Evolutionary conservation across 2,329 filamentous ascomycete genomes (phyloP).

Genomic region (Colletotrichum karsti): DNA sequence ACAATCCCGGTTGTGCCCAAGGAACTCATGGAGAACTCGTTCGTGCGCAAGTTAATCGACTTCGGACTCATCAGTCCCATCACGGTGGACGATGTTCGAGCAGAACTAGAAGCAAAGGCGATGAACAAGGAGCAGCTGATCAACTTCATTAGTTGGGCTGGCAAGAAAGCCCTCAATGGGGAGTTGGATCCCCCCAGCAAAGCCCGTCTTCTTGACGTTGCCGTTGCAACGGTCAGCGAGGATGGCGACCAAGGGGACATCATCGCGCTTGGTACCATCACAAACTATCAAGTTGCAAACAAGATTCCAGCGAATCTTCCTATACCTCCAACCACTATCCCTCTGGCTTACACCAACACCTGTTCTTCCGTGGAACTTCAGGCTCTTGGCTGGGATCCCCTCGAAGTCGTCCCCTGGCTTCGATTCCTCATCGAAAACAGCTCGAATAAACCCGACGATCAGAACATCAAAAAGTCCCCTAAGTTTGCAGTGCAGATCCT

Average conservation of each 20-base stretch:
- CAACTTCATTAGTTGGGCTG: slow-evolving; percentile 87
- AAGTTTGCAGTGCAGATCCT: slow-evolving; percentile 82
- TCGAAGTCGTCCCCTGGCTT: slow-evolving; percentile 89
- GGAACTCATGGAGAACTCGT: slow-evolving; percentile 75
- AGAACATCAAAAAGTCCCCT: slow-evolving; percentile 76
- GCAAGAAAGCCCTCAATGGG: slow-evolving; percentile 73
- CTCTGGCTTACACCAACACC: slow-evolving; percentile 81
- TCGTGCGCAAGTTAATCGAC: slow-evolving; percentile 82
- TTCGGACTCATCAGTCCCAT: slow-evolving; percentile 90
- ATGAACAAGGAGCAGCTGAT: slow-evolving; percentile 80
- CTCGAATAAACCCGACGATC: slow-evolving; percentile 65
- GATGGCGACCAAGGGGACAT: slow-evolving; percentile 71
- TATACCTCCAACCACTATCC: slow-evolving; percentile 82
- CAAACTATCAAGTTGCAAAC: slow-evolving; percentile 77
- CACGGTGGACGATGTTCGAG: slow-evolving; percentile 84
- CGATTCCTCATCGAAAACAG: slow-evolving; percentile 78
- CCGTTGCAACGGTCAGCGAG: slow-evolving; percentile 74
- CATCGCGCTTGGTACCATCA: slow-evolving; percentile 80
- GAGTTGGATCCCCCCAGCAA: slow-evolving; percentile 77
- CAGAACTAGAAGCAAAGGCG: slow-evolving; percentile 84
- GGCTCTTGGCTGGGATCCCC: slow-evolving; percentile 84
- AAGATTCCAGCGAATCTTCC: slow-evolving; percentile 85
- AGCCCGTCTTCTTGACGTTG: slow-evolving; percentile 78
- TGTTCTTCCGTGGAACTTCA: slow-evolving; percentile 75
- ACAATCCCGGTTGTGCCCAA: slow-evolving; percentile 88